Conservation (phyloP, 495 filamentous ascomycete genomes). For the Xylaria scruposa region DNA sequence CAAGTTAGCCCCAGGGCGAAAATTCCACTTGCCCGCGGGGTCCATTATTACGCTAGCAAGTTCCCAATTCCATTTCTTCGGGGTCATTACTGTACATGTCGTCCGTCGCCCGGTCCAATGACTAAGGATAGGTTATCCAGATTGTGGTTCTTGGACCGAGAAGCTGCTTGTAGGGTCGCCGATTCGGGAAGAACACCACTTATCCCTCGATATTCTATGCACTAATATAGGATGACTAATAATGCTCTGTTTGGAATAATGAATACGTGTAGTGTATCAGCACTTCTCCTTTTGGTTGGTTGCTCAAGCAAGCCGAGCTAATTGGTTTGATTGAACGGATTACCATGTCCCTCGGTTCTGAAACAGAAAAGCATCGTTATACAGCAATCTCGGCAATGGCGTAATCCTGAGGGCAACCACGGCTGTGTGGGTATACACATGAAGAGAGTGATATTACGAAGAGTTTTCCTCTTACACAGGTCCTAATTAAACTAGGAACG, state of each 20-base stretch:
- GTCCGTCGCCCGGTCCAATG: not conserved
- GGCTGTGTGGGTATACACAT: not conserved
- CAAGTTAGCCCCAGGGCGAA: not conserved
- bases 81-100: conserved; percentile 16
- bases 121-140: not conserved
- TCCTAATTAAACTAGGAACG: not conserved
- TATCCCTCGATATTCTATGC: not conserved
- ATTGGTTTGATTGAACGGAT: not conserved
- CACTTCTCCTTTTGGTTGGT: too few species aligned
- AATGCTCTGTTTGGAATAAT: not conserved
- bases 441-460: not conserved
- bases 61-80: conserved; percentile 15
- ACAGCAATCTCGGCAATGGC: not conserved
- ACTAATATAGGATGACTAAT: not conserved
- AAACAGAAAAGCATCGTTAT: not conserved
- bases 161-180: not conserved
- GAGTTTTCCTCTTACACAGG: not conserved
- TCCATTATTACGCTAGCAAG: not conserved
- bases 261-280: too few species aligned
- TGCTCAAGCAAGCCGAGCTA: not conserved
- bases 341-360: not conserved
- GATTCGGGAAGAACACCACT: not conserved
- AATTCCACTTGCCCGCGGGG: conserved; percentile 12
- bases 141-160: not conserved
- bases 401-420: not conserved